phyloP scores from a whole-genome alignment of 2,329 filamentous ascomycete species.

The Scytalidium sp. region DNA sequence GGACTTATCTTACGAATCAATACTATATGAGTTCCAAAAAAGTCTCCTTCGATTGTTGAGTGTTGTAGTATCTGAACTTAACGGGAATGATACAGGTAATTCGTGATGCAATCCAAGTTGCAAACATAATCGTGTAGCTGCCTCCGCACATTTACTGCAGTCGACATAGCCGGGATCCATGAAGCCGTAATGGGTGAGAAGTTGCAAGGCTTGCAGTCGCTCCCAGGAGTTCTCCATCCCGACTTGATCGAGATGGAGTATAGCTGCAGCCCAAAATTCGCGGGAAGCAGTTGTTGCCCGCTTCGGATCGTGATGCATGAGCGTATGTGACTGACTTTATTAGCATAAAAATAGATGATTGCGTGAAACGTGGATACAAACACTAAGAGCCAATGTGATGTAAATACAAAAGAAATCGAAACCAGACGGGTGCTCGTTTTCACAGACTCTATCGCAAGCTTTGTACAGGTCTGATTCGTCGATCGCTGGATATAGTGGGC shows the following conservation, averaged over 20 bases:
- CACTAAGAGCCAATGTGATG: neutral
- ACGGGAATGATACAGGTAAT: neutral
- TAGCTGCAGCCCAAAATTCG: neutral
- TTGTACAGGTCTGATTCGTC: neutral
- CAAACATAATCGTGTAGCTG: neutral
- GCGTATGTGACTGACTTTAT: neutral
- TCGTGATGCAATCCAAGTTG: neutral
- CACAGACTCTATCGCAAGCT: neutral
- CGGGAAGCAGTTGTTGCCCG: neutral
- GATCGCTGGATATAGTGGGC: neutral
- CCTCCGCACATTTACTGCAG: neutral
- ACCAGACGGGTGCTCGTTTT: neutral
- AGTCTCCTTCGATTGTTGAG: neutral
- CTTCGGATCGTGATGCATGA: neutral
- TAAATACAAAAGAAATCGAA: neutral
- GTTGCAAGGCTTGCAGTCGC: neutral
- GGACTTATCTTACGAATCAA: neutral
- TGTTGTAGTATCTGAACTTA: neutral
- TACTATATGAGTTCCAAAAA: neutral
- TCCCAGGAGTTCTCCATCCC: neutral
- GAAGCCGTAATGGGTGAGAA: neutral
- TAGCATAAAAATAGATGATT: neutral
- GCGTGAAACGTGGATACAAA: neutral
- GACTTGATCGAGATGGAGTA: neutral
- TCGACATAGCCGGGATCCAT: neutral